Evolutionary conservation across 257 asterid genomes (phyloP), one percentile per base, ranked within the genome.

Genomic region (Thymus quinquecostatus): DNA sequence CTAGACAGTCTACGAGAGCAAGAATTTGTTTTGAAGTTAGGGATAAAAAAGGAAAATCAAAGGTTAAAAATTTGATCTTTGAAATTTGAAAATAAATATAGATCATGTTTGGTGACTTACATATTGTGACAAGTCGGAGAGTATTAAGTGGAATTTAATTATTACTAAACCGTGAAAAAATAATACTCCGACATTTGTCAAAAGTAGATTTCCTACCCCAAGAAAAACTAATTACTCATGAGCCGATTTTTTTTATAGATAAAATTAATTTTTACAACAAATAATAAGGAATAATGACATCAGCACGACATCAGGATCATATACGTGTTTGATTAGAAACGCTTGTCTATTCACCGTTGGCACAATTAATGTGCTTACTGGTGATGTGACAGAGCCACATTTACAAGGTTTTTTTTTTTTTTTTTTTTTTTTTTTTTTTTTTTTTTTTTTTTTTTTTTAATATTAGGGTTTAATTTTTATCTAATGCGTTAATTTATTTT

Each of bases 171-270:
- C 44, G 13, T 13, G n/a, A 48, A 65, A n/a, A 1, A 30, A 30
- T 29, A 11, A 21, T 21, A 21, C n/a, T n/a, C 2, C 28, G 69
- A 11, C 56, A 45, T 34, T 14, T 68, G 63, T 53, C 72, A 53
- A 68, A 21, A 53, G 53, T 68, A 68, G 72, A 68, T 68, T 50
- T 66, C 61, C 61, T 50, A 50, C 71, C 49, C 41, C 32, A 48
- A 48, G 59, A 65, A 66, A 55, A 55, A 28, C 0, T 29, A 28
- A 55, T 55, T 27, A 55, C n/a, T 12, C 61, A 56, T 29, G 8
- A 8, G 2, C 60, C 6, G 34, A 27, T 14, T 53, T 53, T 14
- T 7, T 7, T 1, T 21, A 21, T 21, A 55, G 29, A 56, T 56
- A 0, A 56, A 56, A 30, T 56, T 40, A 21, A 14, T 64, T 44